Conservation (phyloP, 257 asterid species). For the Jacaranda mimosifolia region DNA sequence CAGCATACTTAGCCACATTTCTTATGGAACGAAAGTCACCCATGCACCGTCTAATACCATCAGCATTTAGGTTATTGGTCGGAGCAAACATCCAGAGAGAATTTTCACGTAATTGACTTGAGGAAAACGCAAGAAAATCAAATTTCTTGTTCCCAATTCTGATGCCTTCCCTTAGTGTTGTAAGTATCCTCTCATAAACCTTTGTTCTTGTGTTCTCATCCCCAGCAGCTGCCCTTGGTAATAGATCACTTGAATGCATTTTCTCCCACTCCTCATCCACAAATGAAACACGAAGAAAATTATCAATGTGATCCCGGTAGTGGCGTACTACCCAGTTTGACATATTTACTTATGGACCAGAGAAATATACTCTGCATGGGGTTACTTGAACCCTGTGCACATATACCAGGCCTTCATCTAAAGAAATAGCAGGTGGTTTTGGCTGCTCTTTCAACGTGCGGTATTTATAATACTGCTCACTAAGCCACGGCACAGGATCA, state of each 20-base stretch:
- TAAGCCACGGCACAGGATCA: slow-evolving; percentile 77
- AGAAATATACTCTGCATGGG: slow-evolving; percentile 81
- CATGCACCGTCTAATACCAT: slow-evolving; percentile 81
- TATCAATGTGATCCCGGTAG: slow-evolving; percentile 54
- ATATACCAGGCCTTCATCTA: slow-evolving; percentile 81
- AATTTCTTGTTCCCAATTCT: slow-evolving; percentile 74
- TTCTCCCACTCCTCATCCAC: slow-evolving; percentile 90
- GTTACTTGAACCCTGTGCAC: slow-evolving; percentile 89
- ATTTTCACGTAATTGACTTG: slow-evolving; percentile 88
- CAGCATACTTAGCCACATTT: slow-evolving; percentile 93
- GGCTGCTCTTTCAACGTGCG: slow-evolving; percentile 51
- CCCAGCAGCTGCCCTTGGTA: slow-evolving; percentile 48
- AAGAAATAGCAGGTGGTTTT: slow-evolving; percentile 59
- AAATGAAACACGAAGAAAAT: slow-evolving; percentile 90
- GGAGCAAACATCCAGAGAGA: slow-evolving; percentile 96
- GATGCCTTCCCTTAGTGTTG: slow-evolving; percentile 70
- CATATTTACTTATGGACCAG: slow-evolving; percentile 81
- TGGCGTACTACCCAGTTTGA: slow-evolving; percentile 89
- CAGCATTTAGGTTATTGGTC: slow-evolving; percentile 49
- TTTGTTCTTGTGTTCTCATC: slow-evolving; percentile 52
- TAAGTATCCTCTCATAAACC: slow-evolving; percentile 68
- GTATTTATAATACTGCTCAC: slow-evolving; percentile 57
- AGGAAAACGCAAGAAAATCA: slow-evolving; percentile 92
- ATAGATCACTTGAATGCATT: slow-evolving; percentile 68
- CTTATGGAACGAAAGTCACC: slow-evolving; percentile 73